Evolutionary conservation across 179 eudicot species (phyloP).

Genomic region (Silene vulgaris): DNA sequence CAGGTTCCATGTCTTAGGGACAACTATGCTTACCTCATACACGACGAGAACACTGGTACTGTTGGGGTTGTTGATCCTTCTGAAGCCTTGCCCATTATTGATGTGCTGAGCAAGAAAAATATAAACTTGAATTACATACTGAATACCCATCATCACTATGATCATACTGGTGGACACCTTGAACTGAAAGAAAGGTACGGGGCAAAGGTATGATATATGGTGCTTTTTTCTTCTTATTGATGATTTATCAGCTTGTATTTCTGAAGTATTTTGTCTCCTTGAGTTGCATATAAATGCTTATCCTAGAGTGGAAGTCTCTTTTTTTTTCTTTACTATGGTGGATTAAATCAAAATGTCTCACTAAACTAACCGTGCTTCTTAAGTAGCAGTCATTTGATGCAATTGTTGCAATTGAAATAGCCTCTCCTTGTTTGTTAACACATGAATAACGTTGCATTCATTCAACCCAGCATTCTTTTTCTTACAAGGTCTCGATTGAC

Average conservation of each 20-base stretch:
- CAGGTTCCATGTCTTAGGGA: conserved; percentile 85
- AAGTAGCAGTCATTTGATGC: not conserved
- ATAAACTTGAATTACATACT: conserved; percentile 69
- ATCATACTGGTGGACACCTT: conserved; percentile 90
- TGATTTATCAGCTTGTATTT: conserved; percentile 2
- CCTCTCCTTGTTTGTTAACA: not conserved
- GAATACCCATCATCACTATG: conserved; percentile 87
- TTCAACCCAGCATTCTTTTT: not conserved
- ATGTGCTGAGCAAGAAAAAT: conserved; percentile 57
- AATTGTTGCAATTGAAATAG: not conserved
- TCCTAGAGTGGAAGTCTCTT: not conserved
- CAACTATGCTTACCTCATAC: conserved; percentile 81
- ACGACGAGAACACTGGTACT: conserved; percentile 81
- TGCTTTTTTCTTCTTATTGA: not conserved
- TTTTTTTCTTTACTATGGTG: not conserved
- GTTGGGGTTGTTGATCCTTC: conserved; percentile 96
- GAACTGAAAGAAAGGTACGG: conserved; percentile 85
- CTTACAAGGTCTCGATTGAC: not conserved
- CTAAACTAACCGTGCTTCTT: not conserved
- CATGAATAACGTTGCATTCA: not conserved
- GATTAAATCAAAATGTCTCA: not conserved
- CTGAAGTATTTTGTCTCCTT: not conserved
- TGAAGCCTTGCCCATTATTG: conserved; percentile 71
- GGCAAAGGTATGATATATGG: conserved; percentile 64
- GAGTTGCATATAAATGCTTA: not conserved